Conservation (phyloP, 345 rosid species). For the Pugionium cornutum region DNA sequence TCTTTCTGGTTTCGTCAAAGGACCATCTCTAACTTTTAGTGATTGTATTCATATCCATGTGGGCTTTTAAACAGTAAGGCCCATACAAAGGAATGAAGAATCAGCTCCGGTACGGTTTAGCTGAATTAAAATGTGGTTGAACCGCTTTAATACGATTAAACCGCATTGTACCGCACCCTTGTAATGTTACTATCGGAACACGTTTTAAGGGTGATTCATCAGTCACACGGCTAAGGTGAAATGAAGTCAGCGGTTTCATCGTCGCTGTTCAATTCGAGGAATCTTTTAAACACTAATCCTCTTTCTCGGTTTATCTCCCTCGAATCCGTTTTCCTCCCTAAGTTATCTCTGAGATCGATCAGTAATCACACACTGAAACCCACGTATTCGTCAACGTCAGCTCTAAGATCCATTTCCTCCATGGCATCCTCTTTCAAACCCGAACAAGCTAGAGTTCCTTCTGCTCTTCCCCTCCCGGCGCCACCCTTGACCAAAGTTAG, state of each 20-base stretch:
- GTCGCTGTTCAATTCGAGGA: conserved; percentile 44
- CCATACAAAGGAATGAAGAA: not conserved
- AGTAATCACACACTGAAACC: conserved; percentile 16
- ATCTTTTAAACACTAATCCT: conserved; percentile 36
- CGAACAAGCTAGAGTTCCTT: conserved; percentile 76
- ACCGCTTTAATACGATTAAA: not conserved
- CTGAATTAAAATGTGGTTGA: too few relatives aligned
- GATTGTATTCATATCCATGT: not conserved
- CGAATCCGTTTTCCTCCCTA: conserved; percentile 26
- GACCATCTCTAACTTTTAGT: not conserved
- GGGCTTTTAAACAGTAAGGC: conserved; percentile 9
- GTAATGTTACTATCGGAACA: too few relatives aligned
- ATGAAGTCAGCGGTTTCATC: conserved; percentile 58
- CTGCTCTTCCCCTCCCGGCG: conserved; percentile 70
- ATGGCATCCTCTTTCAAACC: conserved; percentile 79
- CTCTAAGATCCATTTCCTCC: conserved; percentile 30
- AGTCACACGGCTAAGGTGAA: conserved; percentile 15
- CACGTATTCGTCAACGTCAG: conserved; percentile 30
- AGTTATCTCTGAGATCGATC: conserved; percentile 17
- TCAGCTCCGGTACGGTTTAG: too few relatives aligned
- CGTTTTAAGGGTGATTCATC: too few relatives aligned
- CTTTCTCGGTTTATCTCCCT: conserved; percentile 26
- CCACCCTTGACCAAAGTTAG: conserved; percentile 71
- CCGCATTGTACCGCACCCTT: not conserved
- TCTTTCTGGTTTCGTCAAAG: conserved; percentile 16